Conservation (phyloP, 345 rosid genomes). For the Moricandia moricandioides region DNA sequence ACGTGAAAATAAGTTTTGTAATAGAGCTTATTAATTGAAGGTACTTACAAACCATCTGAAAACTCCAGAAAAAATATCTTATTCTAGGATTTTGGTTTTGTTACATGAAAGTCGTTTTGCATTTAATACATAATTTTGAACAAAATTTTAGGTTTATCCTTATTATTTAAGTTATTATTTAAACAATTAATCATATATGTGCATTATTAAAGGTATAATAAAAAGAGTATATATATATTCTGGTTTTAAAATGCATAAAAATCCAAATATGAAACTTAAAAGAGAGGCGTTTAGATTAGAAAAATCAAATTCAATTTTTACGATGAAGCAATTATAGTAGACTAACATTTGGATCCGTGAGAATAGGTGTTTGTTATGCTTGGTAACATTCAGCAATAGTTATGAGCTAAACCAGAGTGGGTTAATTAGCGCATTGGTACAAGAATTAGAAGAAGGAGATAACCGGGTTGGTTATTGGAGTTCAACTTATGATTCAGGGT, state of each 20-base stretch:
- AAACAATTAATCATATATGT: not conserved
- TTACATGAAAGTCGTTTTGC: not conserved
- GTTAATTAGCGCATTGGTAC: too few species aligned
- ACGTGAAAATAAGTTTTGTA: not conserved
- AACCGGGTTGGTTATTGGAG: too few species aligned
- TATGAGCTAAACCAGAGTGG: too few species aligned
- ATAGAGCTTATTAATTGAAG: not conserved
- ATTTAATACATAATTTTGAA: not conserved
- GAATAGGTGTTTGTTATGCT: too few species aligned
- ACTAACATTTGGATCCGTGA: conserved; percentile 7
- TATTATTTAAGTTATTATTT: not conserved
- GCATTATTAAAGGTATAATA: not conserved
- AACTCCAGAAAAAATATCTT: not conserved
- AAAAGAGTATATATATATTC: not conserved
- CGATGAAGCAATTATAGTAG: not conserved
- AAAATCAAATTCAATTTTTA: not conserved
- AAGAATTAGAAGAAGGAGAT: too few species aligned
- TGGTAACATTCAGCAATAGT: too few species aligned
- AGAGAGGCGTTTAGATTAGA: not conserved
- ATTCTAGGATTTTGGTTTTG: not conserved
- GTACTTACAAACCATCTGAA: not conserved
- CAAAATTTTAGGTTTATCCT: not conserved
- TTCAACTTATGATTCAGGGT: too few species aligned
- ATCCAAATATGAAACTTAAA: not conserved
- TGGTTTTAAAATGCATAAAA: not conserved